A percentile compares a stretch with the other conserved stretches of the same genome.
Conservation (phyloP, 257 asterid species). For the Mitragyna speciosa region DNA sequence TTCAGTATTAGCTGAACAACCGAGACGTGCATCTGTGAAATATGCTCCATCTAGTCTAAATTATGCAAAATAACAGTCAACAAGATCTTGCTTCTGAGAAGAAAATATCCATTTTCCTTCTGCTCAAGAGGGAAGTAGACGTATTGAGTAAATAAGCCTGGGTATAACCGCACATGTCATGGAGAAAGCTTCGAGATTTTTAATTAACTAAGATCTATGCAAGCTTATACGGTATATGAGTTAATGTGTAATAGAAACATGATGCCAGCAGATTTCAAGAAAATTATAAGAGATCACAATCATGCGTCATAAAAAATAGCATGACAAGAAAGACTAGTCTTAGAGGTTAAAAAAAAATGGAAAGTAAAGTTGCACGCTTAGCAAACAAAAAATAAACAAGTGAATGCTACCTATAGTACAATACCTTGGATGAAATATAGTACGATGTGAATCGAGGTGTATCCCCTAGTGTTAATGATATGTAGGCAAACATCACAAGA, state of each 20-base stretch:
- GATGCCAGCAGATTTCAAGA: neutral
- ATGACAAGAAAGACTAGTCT: neutral
- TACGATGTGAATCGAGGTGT: slow-evolving; percentile 72
- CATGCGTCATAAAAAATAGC: neutral
- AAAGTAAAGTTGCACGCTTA: neutral
- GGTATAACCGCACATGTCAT: neutral
- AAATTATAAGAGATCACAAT: neutral
- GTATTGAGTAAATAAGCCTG: neutral
- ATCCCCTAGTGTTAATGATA: slow-evolving; percentile 95
- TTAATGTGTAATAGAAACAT: neutral
- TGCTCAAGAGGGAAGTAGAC: neutral
- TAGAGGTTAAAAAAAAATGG: neutral
- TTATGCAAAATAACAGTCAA: neutral
- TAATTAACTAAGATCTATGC: neutral
- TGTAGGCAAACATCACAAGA: slow-evolving; percentile 99
- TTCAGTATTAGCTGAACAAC: neutral
- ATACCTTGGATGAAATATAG: slow-evolving; percentile 95
- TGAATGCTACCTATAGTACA: neutral
- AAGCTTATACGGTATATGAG: neutral
- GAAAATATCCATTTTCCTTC: neutral
- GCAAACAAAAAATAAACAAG: slow-evolving; percentile 5
- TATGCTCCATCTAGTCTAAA: neutral
- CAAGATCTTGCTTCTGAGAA: neutral
- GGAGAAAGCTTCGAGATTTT: neutral
- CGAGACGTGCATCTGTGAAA: neutral